phyloP scores from a whole-genome alignment of 78 protist genomes.

The Salpingoeca rosetta region DNA sequence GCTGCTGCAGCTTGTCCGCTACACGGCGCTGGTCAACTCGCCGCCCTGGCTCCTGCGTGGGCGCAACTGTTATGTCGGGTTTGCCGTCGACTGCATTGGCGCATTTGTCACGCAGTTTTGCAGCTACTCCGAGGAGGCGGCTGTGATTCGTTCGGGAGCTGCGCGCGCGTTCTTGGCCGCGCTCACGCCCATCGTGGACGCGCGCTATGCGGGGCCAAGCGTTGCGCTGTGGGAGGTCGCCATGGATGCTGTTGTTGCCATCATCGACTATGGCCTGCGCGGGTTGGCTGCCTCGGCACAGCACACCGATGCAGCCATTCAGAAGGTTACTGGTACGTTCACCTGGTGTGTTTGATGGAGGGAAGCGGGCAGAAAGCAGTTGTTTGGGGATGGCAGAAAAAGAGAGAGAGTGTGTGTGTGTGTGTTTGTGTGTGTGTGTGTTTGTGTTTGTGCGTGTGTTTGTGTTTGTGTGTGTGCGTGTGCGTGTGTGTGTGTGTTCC shows the following conservation, averaged over 20 bases:
- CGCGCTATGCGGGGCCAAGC: background rate
- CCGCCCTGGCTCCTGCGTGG: background rate
- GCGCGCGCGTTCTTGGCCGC: background rate
- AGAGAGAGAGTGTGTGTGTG: background rate
- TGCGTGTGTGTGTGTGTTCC: no score
- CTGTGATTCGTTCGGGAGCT: background rate
- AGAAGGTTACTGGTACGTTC: background rate
- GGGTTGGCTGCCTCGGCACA: background rate
- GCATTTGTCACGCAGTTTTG: background rate
- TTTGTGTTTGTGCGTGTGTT: background rate
- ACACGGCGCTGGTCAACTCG: background rate
- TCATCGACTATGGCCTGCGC: background rate
- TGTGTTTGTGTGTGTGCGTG: background rate
- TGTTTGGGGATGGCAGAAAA: background rate
- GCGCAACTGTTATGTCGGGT: background rate
- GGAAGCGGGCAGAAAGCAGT: background rate
- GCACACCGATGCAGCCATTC: background rate
- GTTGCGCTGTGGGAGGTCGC: background rate
- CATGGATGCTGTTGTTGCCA: background rate
- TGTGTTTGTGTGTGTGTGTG: background rate
- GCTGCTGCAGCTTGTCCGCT: background rate
- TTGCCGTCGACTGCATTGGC: background rate
- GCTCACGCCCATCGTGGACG: background rate
- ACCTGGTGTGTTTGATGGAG: background rate
- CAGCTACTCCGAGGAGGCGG: background rate